These are phyloP conservation scores for Chamaenerion angustifolium DNA, from an alignment of 345 rosid species.

Conservation along the genomic window DNA sequence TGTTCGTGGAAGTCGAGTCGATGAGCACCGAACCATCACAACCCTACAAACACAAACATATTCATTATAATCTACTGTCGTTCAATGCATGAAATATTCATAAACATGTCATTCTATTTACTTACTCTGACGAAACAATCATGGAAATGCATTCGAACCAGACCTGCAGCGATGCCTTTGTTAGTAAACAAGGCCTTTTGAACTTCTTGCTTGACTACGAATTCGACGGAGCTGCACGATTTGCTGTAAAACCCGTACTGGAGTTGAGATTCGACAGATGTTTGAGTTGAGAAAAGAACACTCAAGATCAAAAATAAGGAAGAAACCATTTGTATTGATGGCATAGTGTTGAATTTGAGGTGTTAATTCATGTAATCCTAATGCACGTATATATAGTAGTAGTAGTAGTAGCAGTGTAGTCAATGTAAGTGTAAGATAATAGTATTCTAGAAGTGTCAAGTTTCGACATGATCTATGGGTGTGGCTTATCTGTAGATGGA, in stretches of 20 bases:
- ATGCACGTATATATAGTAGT: too few relatives aligned
- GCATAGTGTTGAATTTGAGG: too few relatives aligned
- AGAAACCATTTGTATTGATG: too few relatives aligned
- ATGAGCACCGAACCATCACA: slow-evolving; percentile 44
- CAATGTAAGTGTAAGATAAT: too few relatives aligned
- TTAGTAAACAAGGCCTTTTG: slow-evolving; percentile 16
- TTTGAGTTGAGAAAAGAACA: slow-evolving; percentile 5
- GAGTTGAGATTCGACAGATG: slow-evolving; percentile 22
- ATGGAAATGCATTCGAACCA: slow-evolving; percentile 46
- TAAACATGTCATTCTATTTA: background rate
- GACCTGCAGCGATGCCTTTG: slow-evolving; percentile 32
- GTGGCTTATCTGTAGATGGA: too few relatives aligned
- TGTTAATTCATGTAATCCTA: too few relatives aligned
- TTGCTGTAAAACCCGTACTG: slow-evolving; percentile 26
- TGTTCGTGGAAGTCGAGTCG: slow-evolving; percentile 28
- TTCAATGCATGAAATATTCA: too few relatives aligned
- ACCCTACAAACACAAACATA: slow-evolving; percentile 16
- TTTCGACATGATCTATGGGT: too few relatives aligned
- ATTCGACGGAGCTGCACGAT: slow-evolving; percentile 25
- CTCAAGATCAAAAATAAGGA: slow-evolving; percentile 1
- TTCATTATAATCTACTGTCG: background rate
- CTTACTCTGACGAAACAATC: slow-evolving; percentile 50
- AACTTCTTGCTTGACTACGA: slow-evolving; percentile 29
- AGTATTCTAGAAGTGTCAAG: too few relatives aligned
- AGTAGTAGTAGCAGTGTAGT: too few relatives aligned